Evolutionary conservation across 192 early-diverging fungal genomes (phyloP), one percentile per base, ranked within the genome.

Genomic region (Coemansia sp.): DNA sequence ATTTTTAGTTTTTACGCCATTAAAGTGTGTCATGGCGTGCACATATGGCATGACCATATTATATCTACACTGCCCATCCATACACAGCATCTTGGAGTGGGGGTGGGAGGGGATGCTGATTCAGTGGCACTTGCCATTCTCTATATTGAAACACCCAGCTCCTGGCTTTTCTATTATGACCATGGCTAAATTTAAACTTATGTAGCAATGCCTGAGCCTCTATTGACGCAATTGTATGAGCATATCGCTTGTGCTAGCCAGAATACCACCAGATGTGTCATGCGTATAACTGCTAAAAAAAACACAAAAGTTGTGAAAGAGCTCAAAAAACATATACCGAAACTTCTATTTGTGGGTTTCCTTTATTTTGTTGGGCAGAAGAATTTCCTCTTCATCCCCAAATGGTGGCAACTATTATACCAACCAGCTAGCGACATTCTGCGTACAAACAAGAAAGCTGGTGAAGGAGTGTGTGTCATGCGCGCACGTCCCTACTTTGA

Each of bases 181-280:
- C 39, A 14, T 46, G 39, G 39, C 39, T 46, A 46, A 46, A 46
- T 46, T 46, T 46, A 46, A 46, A 46, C 39, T 17, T 17, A 14
- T 46, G 39, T 46, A 46, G 14, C 39, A 46, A 46, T 14, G 11
- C 39, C 1, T 14, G 39, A 46, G 39, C 39, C 59, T 22, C 59
- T 36, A 60, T 60, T 42, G 59, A 60, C 59, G 59, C 59, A 60
- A 60, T 20, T n/a, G 24, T 36, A 59, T 11, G 9, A 22, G 2
- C 57, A 59, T 22, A 10, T 22, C 53, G 53, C 53, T 20, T 27
- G 23, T 54, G 3, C 57, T 22, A 36, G 5, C n/a, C 5, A 46
- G 25, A 61, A 39, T 59, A 20, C 57, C 57, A 59, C 57, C 39
- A 14, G 39, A 46, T 14, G 17, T 46, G 39, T 46, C 39, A 46